Evolutionary conservation across 345 rosid species (phyloP).

Genomic region (Eucalyptus regnans): DNA sequence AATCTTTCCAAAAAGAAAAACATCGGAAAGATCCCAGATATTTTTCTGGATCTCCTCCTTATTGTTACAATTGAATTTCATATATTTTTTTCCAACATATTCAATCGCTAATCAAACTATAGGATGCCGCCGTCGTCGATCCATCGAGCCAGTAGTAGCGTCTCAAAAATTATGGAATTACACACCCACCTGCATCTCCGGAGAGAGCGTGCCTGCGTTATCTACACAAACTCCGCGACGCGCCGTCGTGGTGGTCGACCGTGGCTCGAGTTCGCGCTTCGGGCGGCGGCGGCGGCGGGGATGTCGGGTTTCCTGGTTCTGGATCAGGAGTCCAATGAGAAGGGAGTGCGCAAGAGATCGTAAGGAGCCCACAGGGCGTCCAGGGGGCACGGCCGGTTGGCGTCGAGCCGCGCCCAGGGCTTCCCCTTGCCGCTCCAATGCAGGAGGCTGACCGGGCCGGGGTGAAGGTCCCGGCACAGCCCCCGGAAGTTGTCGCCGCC

Average conservation of each 20-base stretch:
- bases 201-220: not conserved
- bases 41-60: not conserved
- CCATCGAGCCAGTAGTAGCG: not conserved
- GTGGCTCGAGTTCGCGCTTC: not conserved
- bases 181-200: not conserved
- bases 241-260: not conserved
- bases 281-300: not conserved
- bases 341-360: conserved; percentile 9
- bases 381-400: conserved; percentile 9
- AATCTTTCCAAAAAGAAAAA: not conserved
- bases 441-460: conserved; percentile 17
- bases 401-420: conserved; percentile 16
- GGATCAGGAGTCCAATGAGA: not conserved
- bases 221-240: not conserved
- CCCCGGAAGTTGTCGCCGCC: conserved; percentile 19
- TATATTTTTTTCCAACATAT: not conserved
- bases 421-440: conserved; percentile 24
- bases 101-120: not conserved
- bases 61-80: not conserved
- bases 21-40: not conserved
- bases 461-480: conserved; percentile 12
- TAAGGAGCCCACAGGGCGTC: conserved; percentile 17
- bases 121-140: not conserved
- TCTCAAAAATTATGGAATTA: not conserved
- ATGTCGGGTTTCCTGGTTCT: not conserved